Evolutionary conservation across 2,329 filamentous ascomycete species (phyloP).

Genomic region (Pseudocercospora fuligena): DNA sequence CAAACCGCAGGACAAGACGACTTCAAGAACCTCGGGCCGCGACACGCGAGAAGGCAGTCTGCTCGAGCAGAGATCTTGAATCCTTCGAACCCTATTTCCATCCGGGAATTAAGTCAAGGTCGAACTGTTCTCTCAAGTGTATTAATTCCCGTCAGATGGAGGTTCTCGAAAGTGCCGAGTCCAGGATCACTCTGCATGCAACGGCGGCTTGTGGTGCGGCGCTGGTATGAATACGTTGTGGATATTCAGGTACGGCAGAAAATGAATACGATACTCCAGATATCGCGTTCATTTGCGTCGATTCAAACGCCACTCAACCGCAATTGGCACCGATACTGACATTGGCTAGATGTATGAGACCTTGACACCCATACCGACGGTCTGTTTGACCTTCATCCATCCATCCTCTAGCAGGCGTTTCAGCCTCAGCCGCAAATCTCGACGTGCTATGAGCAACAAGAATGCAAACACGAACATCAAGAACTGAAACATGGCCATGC

Average conservation of each 20-base stretch:
- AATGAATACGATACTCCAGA: background rate
- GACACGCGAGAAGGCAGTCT: background rate
- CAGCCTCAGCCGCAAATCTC: constrained; percentile 75
- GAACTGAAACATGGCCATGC: constrained; percentile 61
- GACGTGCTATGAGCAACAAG: constrained; percentile 74
- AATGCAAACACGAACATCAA: constrained; percentile 81
- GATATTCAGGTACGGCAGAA: too few relatives aligned
- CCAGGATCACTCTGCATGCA: background rate
- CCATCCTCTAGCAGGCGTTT: constrained; percentile 69
- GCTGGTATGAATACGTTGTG: background rate
- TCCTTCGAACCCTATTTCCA: background rate
- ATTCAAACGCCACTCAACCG: background rate
- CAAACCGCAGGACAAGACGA: background rate
- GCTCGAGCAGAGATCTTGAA: background rate
- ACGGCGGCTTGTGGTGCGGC: background rate
- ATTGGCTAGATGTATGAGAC: constrained; percentile 81
- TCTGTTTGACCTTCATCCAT: constrained; percentile 82
- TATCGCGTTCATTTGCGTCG: background rate
- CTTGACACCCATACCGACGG: constrained; percentile 95
- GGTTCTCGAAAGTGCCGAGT: background rate
- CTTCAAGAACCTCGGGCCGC: background rate
- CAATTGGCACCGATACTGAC: background rate
- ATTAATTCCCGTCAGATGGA: background rate
- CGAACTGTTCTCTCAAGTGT: background rate
- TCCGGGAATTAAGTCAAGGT: background rate